Evolutionary conservation across 192 early-diverging fungal species (phyloP).

Genomic region (Rhizophlyctis rosea): DNA sequence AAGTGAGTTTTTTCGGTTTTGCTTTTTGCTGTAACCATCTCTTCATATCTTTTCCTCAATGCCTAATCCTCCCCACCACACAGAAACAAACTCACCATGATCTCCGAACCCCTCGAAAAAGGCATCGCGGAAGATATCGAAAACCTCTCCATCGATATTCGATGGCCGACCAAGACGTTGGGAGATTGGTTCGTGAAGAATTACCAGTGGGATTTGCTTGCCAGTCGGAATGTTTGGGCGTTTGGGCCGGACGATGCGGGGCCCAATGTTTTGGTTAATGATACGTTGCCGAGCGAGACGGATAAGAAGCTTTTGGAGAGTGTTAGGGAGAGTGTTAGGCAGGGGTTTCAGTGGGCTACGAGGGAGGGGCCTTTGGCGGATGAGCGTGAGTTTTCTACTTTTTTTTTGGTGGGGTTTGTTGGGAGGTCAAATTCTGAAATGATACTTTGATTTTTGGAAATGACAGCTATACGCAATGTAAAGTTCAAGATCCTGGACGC

Average conservation of each 20-base stretch:
- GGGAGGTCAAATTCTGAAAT: too few species aligned
- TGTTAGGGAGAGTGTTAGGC: slow-evolving; percentile 81
- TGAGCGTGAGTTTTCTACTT: too few species aligned
- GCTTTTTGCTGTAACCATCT: not conserved
- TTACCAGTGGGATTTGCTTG: slow-evolving; percentile 93
- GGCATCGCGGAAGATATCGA: slow-evolving; percentile 94
- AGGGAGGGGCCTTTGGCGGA: slow-evolving; percentile 95
- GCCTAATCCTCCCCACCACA: slow-evolving; percentile 5
- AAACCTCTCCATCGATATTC: slow-evolving; percentile 61
- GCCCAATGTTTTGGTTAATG: slow-evolving; percentile 91
- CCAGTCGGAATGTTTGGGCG: slow-evolving; percentile 93
- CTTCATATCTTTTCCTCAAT: not conserved
- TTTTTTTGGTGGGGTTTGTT: too few species aligned
- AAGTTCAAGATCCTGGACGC: slow-evolving; percentile 93
- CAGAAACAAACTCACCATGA: slow-evolving; percentile 95
- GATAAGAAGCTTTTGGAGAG: slow-evolving; percentile 77
- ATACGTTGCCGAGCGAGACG: slow-evolving; percentile 87
- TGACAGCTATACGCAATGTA: slow-evolving; percentile 92
- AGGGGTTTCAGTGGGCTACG: slow-evolving; percentile 98
- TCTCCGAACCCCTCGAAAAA: slow-evolving; percentile 89
- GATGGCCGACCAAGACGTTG: slow-evolving; percentile 70
- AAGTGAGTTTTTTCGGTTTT: slow-evolving; percentile 55
- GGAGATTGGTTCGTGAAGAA: slow-evolving; percentile 79
- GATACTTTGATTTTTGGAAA: too few species aligned
- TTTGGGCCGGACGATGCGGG: slow-evolving; percentile 93